Base-by-base conservation (phyloP, 805 yeast species). In the Yarrowia sp. region DNA sequence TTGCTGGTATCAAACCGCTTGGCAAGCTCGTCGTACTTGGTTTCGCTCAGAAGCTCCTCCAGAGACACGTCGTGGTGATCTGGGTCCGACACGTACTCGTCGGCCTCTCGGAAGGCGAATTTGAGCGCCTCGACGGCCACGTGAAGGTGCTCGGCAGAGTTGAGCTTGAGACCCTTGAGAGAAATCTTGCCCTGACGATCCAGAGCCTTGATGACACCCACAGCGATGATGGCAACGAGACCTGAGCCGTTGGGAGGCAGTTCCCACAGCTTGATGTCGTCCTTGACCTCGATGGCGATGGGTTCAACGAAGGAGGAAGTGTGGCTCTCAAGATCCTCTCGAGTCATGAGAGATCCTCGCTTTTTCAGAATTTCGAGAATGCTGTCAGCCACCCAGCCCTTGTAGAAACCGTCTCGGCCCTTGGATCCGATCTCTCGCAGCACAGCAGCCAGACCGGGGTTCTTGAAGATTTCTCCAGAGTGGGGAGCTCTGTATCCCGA, bases 211-310 rank as follows among this genome's bases (percentile, higher is more conserved):
- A 90, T 83, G 53, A 88, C 80, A 0, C 94, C 95, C 63, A 89
- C 77, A 0, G 94, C 87, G 16, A 89, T 78, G 63, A 90, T 79
- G 0, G 93, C 95, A 55, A 90, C 90, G 14, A 90, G 77, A 9
- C 96, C 96, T 67, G 90, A 91, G 4, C 94, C 91, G 76, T 87
- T 90, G 14, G 97, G 97, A 11, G 97, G 95, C 71, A 90, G 87
- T 76, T 90, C 95, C 91, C 93, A 88, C 35, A 90, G 80, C 38
- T 81, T 82, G 61, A 83, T 81, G 11, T 85, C 89, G 42, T 52
- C 68, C 70, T 58, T 36, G 49, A 69, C 46, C 5, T 42, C 84
- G 82, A 84, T 76, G 16, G 79, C 78, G 19, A 90, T 85, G 2
- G 96, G 94, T 0, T 87, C 88, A 32, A 89, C 88, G 72, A 85